phyloP scores from a whole-genome alignment of 2,329 filamentous ascomycete genomes.

The Sphaerostilbella broomeana region DNA sequence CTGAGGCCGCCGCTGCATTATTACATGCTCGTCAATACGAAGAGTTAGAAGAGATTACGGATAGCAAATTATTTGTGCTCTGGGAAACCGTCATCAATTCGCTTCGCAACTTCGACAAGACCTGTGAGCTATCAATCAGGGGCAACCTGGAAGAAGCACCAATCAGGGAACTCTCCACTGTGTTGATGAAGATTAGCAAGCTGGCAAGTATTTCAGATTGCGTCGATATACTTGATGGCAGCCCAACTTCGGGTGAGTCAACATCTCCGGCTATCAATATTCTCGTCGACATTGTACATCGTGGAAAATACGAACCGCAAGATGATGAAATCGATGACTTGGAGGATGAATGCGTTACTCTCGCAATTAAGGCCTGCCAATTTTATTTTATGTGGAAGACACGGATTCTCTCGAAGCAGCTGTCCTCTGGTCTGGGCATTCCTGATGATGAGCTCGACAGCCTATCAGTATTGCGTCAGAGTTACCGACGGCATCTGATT shows the following conservation, averaged over 20 bases:
- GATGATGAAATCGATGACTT: slow-evolving; percentile 66
- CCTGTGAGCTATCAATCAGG: slow-evolving; percentile 63
- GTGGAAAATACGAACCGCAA: slow-evolving; percentile 62
- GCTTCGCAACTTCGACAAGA: slow-evolving; percentile 63
- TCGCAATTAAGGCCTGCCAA: slow-evolving; percentile 67
- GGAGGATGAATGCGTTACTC: slow-evolving; percentile 72
- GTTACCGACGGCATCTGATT: slow-evolving; percentile 57
- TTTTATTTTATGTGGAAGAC: slow-evolving; percentile 98
- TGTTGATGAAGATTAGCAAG: slow-evolving; percentile 72
- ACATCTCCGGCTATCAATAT: slow-evolving; percentile 55
- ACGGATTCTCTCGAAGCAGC: slow-evolving; percentile 48
- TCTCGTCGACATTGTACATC: slow-evolving; percentile 64
- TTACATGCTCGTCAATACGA: slow-evolving; percentile 80
- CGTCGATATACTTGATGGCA: slow-evolving; percentile 64
- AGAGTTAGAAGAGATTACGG: slow-evolving; percentile 79
- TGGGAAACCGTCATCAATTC: slow-evolving; percentile 80
- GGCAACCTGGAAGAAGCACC: slow-evolving; percentile 60
- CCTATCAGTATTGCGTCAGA: slow-evolving; percentile 48
- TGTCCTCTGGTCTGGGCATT: slow-evolving; percentile 50
- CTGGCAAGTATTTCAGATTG: slow-evolving; percentile 75
- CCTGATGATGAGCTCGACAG: slow-evolving; percentile 53
- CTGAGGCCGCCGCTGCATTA: slow-evolving; percentile 75
- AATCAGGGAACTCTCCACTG: slow-evolving; percentile 65
- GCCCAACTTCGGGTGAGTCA: slow-evolving; percentile 41
- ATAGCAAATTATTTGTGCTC: slow-evolving; percentile 69